A percentile compares a stretch with the other conserved stretches of the same genome.
Conservation (phyloP, 2,329 filamentous ascomycete genomes). For the Aspergillus aculeatus region DNA sequence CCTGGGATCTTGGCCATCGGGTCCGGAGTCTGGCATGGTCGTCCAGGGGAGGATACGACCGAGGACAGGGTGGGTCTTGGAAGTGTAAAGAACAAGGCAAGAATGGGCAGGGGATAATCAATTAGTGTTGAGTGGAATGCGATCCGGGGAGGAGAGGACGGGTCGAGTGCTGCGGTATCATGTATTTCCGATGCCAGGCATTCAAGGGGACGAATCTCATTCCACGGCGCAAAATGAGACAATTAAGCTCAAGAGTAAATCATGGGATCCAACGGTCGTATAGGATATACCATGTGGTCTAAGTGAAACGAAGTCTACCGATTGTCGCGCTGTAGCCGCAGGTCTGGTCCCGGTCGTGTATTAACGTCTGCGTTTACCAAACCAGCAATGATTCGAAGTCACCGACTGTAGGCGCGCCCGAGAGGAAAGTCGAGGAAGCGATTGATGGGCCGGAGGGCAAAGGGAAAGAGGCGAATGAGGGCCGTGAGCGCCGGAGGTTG, state of each 20-base stretch:
- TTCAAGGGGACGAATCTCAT: conserved; percentile 7
- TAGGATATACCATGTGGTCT: conserved; percentile 2
- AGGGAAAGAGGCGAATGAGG: not conserved
- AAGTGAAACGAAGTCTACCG: not conserved
- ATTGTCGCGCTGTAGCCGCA: not conserved
- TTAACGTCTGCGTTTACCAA: not conserved
- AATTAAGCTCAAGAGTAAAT: conserved; percentile 3
- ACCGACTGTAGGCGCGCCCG: not conserved
- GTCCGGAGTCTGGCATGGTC: conserved; percentile 34
- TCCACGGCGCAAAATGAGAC: conserved; percentile 2
- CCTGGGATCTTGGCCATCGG: conserved; percentile 28
- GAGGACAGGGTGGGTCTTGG: conserved; percentile 11
- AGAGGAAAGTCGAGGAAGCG: not conserved
- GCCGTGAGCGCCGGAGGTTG: not conserved
- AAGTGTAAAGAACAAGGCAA: conserved; percentile 6
- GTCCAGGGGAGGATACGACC: conserved; percentile 12
- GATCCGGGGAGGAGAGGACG: conserved; percentile 21
- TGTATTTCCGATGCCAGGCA: conserved; percentile 8
- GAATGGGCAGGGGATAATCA: conserved; percentile 15
- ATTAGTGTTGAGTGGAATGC: conserved; percentile 22
- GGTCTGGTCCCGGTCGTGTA: not conserved
- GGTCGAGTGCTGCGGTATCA: conserved; percentile 11
- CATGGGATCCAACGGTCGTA: not conserved
- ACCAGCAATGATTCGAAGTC: not conserved
- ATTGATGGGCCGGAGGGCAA: not conserved